Conservation (phyloP, 108 stramenopile species). For the Pseudonitzschia multiseries region DNA sequence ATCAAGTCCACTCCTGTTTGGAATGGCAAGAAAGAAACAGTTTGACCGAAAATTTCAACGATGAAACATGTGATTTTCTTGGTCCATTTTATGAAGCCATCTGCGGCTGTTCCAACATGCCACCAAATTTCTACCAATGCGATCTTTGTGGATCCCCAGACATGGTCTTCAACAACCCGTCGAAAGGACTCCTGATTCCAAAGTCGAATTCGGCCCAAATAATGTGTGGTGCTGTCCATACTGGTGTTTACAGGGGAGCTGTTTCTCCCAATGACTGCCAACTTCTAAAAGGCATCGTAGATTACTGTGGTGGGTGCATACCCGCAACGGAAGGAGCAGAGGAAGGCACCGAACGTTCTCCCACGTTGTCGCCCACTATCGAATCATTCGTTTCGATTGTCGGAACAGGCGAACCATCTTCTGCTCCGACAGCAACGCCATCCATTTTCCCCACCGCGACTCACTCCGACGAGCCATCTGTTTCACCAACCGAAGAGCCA, state of each 20-base stretch:
- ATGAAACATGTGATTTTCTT: background rate
- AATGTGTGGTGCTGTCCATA: background rate
- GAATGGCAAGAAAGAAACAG: background rate
- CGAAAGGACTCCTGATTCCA: background rate
- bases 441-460: background rate
- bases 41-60: background rate
- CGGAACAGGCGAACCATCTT: background rate
- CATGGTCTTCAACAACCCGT: background rate
- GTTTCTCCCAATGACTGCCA: background rate
- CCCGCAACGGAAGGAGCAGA: background rate
- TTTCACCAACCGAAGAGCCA: background rate
- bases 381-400: background rate
- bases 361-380: background rate
- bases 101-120: background rate
- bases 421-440: background rate
- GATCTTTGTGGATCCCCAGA: background rate
- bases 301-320: background rate
- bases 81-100: constrained; percentile 2
- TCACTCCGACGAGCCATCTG: background rate
- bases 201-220: background rate
- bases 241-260: background rate
- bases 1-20: background rate
- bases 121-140: background rate
- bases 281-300: background rate
- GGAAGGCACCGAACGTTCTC: background rate